Evolutionary conservation across 192 early-diverging fungal species (phyloP).

Genomic region (Mortierella alpina): DNA sequence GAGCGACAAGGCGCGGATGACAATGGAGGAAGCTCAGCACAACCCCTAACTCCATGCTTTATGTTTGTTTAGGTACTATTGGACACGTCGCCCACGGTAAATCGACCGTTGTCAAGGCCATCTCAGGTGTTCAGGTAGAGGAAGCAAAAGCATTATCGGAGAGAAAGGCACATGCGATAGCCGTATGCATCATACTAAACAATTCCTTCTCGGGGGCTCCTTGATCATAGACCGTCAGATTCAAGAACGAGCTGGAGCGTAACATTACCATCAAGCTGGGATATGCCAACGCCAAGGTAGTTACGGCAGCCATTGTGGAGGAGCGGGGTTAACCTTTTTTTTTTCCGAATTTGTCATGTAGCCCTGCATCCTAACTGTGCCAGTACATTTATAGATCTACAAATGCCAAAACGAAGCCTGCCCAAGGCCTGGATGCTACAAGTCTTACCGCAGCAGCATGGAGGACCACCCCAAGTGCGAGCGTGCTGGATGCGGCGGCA

Average conservation of each 20-base stretch:
- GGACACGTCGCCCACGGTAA: conserved; percentile 99
- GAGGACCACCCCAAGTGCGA: conserved; percentile 92
- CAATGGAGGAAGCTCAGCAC: too few species aligned
- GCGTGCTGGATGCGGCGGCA: conserved; percentile 85
- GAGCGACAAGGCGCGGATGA: too few species aligned
- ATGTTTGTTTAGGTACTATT: conserved; percentile 80
- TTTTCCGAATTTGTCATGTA: not conserved
- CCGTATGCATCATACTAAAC: not conserved
- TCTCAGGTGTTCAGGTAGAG: conserved; percentile 90
- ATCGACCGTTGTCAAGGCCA: conserved; percentile 98
- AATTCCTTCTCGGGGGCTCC: not conserved
- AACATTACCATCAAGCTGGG: conserved; percentile 99
- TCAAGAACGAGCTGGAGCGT: conserved; percentile 97
- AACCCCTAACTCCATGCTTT: not conserved
- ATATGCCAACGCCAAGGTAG: conserved; percentile 97
- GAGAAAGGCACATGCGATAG: not conserved
- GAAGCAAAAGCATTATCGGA: not conserved
- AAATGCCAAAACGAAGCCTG: conserved; percentile 95
- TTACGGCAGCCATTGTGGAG: not conserved
- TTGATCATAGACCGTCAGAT: conserved; percentile 82
- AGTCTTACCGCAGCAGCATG: conserved; percentile 84
- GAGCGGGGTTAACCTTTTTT: not conserved
- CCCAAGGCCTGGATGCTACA: conserved; percentile 96
- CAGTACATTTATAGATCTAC: conserved; percentile 77
- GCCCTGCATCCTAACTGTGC: not conserved